Conservation (phyloP, 2,329 filamentous ascomycete species). For the Lachnellula suecica region DNA sequence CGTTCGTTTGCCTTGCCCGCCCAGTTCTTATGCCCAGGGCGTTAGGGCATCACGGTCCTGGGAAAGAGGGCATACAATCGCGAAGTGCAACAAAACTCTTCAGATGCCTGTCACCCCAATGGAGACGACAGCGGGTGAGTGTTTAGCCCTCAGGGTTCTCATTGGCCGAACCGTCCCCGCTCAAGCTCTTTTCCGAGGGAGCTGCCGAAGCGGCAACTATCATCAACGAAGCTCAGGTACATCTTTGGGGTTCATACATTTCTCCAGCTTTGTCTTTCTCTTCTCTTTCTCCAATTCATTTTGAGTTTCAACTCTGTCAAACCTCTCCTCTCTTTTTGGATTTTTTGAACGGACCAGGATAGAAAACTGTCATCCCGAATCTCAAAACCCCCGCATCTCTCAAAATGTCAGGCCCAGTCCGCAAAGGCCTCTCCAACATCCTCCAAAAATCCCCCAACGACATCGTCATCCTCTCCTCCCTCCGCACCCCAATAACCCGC, state of each 20-base stretch:
- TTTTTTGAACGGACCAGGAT: background rate
- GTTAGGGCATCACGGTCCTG: no score
- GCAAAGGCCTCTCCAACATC: constrained; percentile 71
- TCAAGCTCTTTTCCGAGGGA: background rate
- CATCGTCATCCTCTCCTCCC: constrained; percentile 84
- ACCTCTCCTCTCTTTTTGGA: background rate
- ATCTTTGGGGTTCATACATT: background rate
- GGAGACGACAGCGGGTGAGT: constrained; percentile 5
- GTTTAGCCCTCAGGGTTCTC: constrained; percentile 15
- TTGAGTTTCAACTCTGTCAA: background rate
- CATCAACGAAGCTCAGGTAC: background rate
- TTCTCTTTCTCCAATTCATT: background rate
- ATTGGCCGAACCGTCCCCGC: background rate
- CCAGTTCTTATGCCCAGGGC: no score
- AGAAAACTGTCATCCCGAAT: background rate
- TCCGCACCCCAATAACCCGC: constrained; percentile 83
- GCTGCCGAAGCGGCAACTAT: background rate
- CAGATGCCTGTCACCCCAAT: background rate
- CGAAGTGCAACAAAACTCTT: constrained; percentile 15
- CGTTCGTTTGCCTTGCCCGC: no score
- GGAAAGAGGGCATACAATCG: constrained; percentile 9
- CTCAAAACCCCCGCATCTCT: background rate
- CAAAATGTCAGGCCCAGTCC: constrained; percentile 38
- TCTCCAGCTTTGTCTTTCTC: background rate
- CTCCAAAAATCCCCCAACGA: constrained; percentile 78